Conservation (phyloP, 2,329 filamentous ascomycete genomes). For the Cryphonectria naterciae region DNA sequence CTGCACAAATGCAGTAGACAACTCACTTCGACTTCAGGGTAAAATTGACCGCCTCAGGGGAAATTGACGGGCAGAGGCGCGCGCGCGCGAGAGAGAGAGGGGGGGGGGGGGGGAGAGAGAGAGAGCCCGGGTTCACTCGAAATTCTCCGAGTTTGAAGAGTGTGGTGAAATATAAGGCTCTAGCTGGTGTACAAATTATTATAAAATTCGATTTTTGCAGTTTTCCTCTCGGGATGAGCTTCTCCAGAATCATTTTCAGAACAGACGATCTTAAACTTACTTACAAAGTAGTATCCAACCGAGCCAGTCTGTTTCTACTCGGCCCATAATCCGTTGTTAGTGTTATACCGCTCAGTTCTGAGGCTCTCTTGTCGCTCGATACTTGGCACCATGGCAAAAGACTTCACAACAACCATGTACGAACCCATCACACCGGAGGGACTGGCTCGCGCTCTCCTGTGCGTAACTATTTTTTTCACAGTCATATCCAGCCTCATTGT, state of each 20-base stretch:
- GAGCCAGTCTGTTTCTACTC: background rate
- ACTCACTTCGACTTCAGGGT: background rate
- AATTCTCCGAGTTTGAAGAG: background rate
- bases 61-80: background rate
- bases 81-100: too few species aligned
- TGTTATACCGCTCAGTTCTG: background rate
- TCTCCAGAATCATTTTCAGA: background rate
- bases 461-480: conserved; percentile 26
- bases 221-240: background rate
- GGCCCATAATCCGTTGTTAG: background rate
- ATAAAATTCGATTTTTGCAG: background rate
- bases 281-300: background rate
- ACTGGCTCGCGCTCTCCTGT: conserved; percentile 22
- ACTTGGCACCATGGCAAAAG: conserved; percentile 19
- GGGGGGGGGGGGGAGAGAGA: too few species aligned
- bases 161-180: background rate
- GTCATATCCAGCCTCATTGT: conserved; percentile 25
- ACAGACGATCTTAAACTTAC: background rate
- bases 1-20: background rate
- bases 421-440: conserved; percentile 29
- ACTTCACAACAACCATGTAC: conserved; percentile 24
- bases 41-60: background rate
- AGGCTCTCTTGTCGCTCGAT: background rate
- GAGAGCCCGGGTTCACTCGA: background rate
- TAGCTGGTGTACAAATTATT: background rate